A percentile compares a stretch with the other conserved stretches of the same genome.
These are phyloP conservation scores for Zymoseptoria pseudotritici DNA, from an alignment of 2,329 filamentous ascomycete genomes.

Conservation along the genomic window DNA sequence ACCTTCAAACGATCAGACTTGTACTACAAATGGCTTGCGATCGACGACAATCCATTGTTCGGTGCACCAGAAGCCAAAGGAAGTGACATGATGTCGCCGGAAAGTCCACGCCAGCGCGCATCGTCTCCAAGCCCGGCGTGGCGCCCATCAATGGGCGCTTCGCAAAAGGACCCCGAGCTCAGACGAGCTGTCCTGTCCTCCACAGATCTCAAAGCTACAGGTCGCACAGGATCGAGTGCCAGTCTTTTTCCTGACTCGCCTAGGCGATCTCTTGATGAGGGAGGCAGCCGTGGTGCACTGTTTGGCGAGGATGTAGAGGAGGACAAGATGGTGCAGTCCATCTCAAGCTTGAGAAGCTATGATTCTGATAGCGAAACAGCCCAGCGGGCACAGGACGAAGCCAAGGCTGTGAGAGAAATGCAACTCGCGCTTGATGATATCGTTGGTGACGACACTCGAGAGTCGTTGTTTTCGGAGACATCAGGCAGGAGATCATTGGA, in stretches of 20 bases:
- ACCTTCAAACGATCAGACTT: conserved; percentile 88
- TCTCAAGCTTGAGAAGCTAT: conserved; percentile 73
- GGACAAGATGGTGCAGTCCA: conserved; percentile 68
- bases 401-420: conserved; percentile 81
- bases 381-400: conserved; percentile 55
- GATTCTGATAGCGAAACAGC: conserved; percentile 60
- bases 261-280: conserved; percentile 66
- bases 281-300: conserved; percentile 45
- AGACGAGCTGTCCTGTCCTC: conserved; percentile 54
- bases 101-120: conserved; percentile 8
- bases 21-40: conserved; percentile 91
- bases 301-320: conserved; percentile 68
- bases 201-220: conserved; percentile 47
- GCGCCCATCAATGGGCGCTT: conserved; percentile 15
- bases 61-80: conserved; percentile 18
- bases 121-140: conserved; percentile 15
- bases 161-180: conserved; percentile 40
- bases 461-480: conserved; percentile 56
- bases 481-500: conserved; percentile 52
- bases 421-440: conserved; percentile 88
- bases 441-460: conserved; percentile 64
- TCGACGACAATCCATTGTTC: conserved; percentile 55
- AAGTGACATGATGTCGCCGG: conserved; percentile 12
- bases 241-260: conserved; percentile 18
- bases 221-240: conserved; percentile 7